Percentiles rank a stretch among this genome's conserved stretches.
Conservation (phyloP, 208 protist species). For the Histomonas meleagridis region DNA sequence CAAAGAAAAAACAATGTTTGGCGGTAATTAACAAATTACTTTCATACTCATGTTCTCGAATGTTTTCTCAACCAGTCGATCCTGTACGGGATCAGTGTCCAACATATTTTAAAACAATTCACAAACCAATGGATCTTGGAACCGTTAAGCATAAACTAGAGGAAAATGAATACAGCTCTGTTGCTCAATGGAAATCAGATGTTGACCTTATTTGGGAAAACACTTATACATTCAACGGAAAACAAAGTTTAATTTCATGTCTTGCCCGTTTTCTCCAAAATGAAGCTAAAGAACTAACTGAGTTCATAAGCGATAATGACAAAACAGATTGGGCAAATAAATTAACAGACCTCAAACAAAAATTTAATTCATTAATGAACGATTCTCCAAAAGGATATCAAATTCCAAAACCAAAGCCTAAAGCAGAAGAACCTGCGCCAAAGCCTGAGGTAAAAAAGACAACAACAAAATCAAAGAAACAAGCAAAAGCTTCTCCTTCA, state of each 20-base stretch:
- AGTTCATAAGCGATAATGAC: background rate
- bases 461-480: too few relatives aligned
- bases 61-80: background rate
- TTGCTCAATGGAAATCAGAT: background rate
- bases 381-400: background rate
- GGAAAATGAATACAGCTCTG: background rate
- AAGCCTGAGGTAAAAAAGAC: too few relatives aligned
- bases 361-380: background rate
- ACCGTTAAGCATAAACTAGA: background rate
- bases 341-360: background rate
- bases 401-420: too few relatives aligned
- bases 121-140: background rate
- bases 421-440: too few relatives aligned
- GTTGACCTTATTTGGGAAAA: slow-evolving; percentile 26
- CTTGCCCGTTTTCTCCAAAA: background rate
- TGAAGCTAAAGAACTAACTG: background rate
- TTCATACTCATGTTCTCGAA: background rate
- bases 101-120: background rate
- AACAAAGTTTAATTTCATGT: background rate
- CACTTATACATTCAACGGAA: background rate
- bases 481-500: too few relatives aligned
- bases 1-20: background rate
- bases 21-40: background rate
- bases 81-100: background rate
- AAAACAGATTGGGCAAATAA: background rate